Conservation (phyloP, 352 stramenopile genomes). For the Pythium rhizo-oryzae region DNA sequence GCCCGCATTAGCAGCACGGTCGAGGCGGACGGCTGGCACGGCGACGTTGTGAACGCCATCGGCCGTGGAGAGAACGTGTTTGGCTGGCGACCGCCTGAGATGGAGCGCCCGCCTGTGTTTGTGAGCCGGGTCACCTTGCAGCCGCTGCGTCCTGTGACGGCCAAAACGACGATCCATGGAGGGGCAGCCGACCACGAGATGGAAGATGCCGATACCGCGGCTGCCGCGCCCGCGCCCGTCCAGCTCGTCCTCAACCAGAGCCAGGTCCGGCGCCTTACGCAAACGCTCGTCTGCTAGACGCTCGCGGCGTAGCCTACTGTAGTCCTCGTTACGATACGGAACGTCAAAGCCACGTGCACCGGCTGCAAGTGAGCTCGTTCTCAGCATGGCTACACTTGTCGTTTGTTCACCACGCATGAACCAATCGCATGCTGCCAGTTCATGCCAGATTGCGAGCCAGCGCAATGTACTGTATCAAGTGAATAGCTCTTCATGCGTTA, state of each 20-base stretch:
- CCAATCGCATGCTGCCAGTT: constrained; percentile 8
- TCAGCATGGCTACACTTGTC: not conserved
- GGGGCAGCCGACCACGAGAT: constrained; percentile 22
- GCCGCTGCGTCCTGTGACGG: not conserved
- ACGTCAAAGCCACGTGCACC: no score
- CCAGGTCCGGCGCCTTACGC: constrained; percentile 25
- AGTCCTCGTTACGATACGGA: no score
- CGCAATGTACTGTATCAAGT: constrained; percentile 1
- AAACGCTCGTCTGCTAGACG: constrained; percentile 20
- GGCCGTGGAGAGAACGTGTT: constrained; percentile 65
- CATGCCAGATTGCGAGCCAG: not conserved
- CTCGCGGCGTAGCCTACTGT: no score
- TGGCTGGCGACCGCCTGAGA: constrained; percentile 74
- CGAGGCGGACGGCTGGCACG: constrained; percentile 56
- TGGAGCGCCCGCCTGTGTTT: constrained; percentile 64
- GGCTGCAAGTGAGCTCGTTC: not conserved
- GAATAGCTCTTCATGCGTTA: not conserved
- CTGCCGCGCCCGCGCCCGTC: constrained; percentile 8
- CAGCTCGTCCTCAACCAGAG: constrained; percentile 25
- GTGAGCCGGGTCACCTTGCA: constrained; percentile 61
- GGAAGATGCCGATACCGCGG: constrained; percentile 16
- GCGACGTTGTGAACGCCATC: constrained; percentile 65
- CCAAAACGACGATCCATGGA: not conserved
- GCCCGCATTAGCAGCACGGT: constrained; percentile 44
- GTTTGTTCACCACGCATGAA: not conserved